Conservation (phyloP, 768 basidiomycete genomes). For the Tremella yokohamensis region DNA sequence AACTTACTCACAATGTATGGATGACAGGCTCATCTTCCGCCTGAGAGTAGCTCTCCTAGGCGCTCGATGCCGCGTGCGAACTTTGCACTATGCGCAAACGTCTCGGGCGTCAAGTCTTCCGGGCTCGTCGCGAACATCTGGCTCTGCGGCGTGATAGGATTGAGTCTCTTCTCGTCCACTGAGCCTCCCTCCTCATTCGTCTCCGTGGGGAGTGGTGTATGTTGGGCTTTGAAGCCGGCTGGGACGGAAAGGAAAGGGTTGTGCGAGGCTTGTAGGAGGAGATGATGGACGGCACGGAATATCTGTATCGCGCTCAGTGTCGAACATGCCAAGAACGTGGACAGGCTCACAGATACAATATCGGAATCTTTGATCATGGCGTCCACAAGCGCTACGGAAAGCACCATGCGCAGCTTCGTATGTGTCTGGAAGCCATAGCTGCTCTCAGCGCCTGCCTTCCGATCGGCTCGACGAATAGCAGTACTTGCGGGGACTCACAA, state of each 20-base stretch:
- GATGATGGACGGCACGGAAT: slow-evolving; percentile 45
- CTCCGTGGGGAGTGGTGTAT: not conserved
- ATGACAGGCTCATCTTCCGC: not conserved
- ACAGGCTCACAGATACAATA: slow-evolving; percentile 38
- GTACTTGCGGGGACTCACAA: slow-evolving; percentile 34
- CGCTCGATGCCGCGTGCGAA: slow-evolving; percentile 29
- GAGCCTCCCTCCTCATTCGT: not conserved
- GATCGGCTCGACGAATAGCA: not conserved
- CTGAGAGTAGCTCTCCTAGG: slow-evolving; percentile 36
- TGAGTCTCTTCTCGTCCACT: slow-evolving; percentile 3
- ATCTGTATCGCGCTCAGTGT: slow-evolving; percentile 26
- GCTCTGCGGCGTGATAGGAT: slow-evolving; percentile 8
- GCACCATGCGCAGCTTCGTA: slow-evolving; percentile 43
- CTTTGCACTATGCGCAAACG: slow-evolving; percentile 30
- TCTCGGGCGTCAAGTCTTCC: slow-evolving; percentile 32
- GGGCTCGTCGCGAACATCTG: slow-evolving; percentile 33
- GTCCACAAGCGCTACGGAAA: slow-evolving; percentile 47
- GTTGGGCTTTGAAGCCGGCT: slow-evolving; percentile 22
- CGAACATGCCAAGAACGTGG: not conserved
- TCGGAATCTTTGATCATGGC: slow-evolving; percentile 50
- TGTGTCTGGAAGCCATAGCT: slow-evolving; percentile 50
- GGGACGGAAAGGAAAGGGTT: slow-evolving; percentile 46
- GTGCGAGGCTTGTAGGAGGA: slow-evolving; percentile 32
- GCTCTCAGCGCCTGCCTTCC: not conserved
- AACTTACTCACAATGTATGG: too few relatives aligned